Conservation (phyloP, 345 rosid species). For the Eucalyptus grandis region DNA sequence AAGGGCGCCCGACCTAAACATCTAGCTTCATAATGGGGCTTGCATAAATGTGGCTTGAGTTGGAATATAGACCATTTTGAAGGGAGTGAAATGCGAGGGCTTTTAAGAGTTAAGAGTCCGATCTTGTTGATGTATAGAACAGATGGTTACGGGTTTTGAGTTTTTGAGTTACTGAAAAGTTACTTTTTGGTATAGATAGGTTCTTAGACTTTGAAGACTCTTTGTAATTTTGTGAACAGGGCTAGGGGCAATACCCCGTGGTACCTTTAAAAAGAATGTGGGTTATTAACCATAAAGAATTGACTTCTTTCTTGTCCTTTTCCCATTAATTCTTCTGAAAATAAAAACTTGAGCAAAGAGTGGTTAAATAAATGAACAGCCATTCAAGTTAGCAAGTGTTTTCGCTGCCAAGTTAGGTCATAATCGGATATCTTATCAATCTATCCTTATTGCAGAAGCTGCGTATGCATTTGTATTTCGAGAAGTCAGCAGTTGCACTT, state of each 20-base stretch:
- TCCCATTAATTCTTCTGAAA: neutral
- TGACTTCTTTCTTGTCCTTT: neutral
- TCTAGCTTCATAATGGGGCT: neutral
- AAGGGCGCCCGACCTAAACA: neutral
- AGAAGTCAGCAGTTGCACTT: constrained; percentile 28
- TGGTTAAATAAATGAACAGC: neutral
- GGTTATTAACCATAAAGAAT: neutral
- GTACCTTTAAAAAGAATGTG: neutral
- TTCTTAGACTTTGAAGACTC: neutral
- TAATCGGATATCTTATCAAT: neutral
- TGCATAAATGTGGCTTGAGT: neutral
- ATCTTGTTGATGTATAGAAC: neutral
- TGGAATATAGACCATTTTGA: neutral
- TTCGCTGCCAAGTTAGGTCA: neutral
- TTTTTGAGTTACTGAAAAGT: neutral
- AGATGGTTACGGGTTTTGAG: neutral
- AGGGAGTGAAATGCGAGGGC: neutral
- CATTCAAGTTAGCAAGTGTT: neutral
- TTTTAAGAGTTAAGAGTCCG: neutral
- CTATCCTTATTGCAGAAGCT: constrained; percentile 34
- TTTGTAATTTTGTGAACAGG: neutral
- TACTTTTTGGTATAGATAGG: neutral
- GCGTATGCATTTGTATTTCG: constrained; percentile 87
- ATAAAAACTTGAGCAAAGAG: neutral
- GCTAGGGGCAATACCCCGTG: neutral